phyloP scores from a whole-genome alignment of 768 basidiomycete genomes.

The Exidia glandulosa region DNA sequence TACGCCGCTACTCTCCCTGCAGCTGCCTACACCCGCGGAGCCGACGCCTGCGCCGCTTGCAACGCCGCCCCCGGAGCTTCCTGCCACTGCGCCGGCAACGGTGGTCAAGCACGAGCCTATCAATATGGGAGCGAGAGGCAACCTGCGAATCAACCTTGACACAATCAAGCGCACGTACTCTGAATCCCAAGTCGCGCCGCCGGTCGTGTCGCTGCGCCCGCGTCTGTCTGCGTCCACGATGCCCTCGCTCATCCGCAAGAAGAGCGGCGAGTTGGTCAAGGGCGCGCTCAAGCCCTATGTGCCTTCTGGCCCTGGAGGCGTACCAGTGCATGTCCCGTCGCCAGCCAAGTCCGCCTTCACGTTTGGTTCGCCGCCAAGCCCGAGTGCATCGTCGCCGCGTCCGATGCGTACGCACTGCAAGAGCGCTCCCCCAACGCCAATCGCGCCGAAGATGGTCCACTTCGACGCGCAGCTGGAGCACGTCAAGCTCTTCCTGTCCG shows the following conservation, averaged over 20 bases:
- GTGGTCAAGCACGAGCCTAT: background rate
- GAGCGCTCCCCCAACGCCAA: conserved; percentile 74
- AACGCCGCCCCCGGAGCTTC: background rate
- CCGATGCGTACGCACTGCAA: conserved; percentile 24
- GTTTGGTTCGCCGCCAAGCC: conserved; percentile 27
- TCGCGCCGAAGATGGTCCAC: conserved; percentile 72
- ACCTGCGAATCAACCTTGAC: background rate
- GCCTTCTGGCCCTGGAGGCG: background rate
- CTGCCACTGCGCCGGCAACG: background rate
- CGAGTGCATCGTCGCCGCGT: conserved; percentile 29
- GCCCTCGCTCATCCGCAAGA: conserved; percentile 64
- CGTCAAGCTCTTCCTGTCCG: conserved; percentile 87
- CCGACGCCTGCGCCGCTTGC: background rate
- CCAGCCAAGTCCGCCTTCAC: background rate
- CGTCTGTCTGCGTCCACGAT: background rate
- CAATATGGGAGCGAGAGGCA: background rate
- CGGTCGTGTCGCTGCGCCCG: background rate
- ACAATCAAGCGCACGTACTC: background rate
- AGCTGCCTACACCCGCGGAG: background rate
- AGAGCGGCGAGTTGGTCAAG: conserved; percentile 88
- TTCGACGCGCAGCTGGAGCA: conserved; percentile 89
- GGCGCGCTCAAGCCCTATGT: conserved; percentile 71
- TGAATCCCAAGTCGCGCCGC: background rate
- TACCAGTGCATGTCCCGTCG: background rate
- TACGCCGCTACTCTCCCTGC: background rate